Base-by-base conservation (phyloP, 768 basidiomycete species). In the Pleurotus cornucopiae region DNA sequence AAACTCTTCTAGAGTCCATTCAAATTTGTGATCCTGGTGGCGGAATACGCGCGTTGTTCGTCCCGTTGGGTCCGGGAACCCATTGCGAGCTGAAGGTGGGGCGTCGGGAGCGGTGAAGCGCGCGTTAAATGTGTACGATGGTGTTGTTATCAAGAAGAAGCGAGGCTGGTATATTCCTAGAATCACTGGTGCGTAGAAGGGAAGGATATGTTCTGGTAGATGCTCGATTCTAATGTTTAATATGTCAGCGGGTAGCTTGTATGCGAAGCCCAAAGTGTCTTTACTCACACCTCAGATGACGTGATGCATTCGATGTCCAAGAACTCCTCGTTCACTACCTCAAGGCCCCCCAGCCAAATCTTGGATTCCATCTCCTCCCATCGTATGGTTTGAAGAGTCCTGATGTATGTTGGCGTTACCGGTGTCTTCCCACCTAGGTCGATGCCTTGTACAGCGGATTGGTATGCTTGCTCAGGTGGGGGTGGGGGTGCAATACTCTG, bases 21-120 rank as follows among this genome's bases (percentile, higher is more conserved):
- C 93, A 59, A 94, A 92, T 62, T 93, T 88, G 69, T 96, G 93
- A 61, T 94, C 93, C 20, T 69, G 57, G 64, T 95, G 91, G 18
- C 93, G 77, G 72, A 94, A 94, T 25, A 88, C 68, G 1, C 92
- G 81, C 46, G 78, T 65, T 0, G 91, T 94, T 14, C 88, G 81
- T 12, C 77, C 73, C 0, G 91, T 94, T 2, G 94, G 91, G 68
- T 95, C 93, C 0, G 68, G 75, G 64, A 68, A 84, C 0, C 88
- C 91, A 20, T 69, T 64, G 12, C 79, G 77, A 5, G 75, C 73
- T 4, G 74, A 69, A 38, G 74, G 66, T 4, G 71, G 70, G 0
- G 70, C 67, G 38, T 71, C 74, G 0, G 87, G 88, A 1, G 81
- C 66, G 0, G 83, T 79, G 73, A 91, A 93, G 1, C 85, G 82